These are phyloP conservation scores for Crataegus laevigata DNA, from an alignment of 306 rosid species.

Conservation along the genomic window DNA sequence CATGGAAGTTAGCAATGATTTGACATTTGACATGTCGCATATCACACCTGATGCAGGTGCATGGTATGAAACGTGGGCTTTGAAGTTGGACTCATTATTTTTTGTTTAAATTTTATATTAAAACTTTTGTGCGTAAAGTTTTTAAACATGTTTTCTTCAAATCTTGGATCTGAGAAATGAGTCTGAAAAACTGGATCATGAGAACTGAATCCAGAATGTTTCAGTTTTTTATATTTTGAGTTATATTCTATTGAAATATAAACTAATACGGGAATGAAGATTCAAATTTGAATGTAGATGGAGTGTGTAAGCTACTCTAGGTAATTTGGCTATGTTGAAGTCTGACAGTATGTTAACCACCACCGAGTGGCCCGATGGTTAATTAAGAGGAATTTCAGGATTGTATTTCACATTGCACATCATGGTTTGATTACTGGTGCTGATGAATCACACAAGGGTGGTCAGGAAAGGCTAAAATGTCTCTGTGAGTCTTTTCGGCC, in stretches of 20 bases:
- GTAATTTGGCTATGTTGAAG: too few relatives aligned
- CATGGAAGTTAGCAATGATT: slow-evolving; percentile 26
- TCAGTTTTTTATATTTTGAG: not conserved
- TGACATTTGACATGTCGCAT: slow-evolving; percentile 46
- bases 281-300: too few relatives aligned
- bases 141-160: not conserved
- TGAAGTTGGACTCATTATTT: not conserved
- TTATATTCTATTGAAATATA: too few relatives aligned
- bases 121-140: not conserved
- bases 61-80: not conserved
- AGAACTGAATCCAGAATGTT: not conserved
- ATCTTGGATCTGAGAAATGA: not conserved
- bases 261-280: not conserved
- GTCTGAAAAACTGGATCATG: not conserved
- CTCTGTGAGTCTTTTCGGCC: too few relatives aligned
- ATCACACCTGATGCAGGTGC: slow-evolving; percentile 4
- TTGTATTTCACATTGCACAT: too few relatives aligned
- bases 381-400: too few relatives aligned
- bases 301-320: not conserved
- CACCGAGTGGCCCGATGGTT: too few relatives aligned
- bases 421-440: too few relatives aligned
- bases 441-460: too few relatives aligned
- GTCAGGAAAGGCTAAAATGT: fast-evolving
- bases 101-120: not conserved
- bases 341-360: too few relatives aligned